phyloP scores from a whole-genome alignment of 2,329 filamentous ascomycete genomes.

The Talaromyces amestolkiae region DNA sequence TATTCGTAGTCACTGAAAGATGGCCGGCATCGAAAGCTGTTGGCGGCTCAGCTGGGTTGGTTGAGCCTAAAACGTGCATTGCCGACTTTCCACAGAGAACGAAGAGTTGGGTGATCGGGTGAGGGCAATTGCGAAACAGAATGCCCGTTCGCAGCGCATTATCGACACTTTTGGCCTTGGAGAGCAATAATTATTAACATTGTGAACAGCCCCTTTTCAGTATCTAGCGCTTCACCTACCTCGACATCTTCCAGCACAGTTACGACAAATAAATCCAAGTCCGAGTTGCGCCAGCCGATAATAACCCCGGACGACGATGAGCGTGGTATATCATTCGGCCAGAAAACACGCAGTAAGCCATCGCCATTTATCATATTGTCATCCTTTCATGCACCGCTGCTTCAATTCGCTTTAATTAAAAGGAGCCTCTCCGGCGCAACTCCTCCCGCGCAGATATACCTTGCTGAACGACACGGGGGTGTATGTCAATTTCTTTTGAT shows the following conservation, averaged over 20 bases:
- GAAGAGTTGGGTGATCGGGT: conserved; percentile 76
- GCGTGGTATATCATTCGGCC: conserved; percentile 80
- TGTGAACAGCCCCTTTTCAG: not conserved
- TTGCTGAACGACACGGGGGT: conserved; percentile 72
- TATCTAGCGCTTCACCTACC: conserved; percentile 51
- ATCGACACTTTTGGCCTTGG: conserved; percentile 73
- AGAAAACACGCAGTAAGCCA: conserved; percentile 97
- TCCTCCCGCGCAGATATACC: conserved; percentile 95
- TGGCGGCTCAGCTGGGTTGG: conserved; percentile 61
- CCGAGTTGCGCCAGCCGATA: conserved; percentile 93
- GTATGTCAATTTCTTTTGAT: conserved; percentile 74
- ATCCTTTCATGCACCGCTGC: conserved; percentile 36
- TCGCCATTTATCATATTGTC: conserved; percentile 65
- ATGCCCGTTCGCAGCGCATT: conserved; percentile 80
- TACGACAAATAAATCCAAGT: conserved; percentile 84
- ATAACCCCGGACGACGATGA: conserved; percentile 77
- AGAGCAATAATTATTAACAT: not conserved
- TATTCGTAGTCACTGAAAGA: conserved; percentile 60
- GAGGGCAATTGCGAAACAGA: conserved; percentile 76
- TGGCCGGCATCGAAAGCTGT: conserved; percentile 64
- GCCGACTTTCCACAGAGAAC: conserved; percentile 77
- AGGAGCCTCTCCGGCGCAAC: conserved; percentile 87
- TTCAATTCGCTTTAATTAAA: conserved; percentile 54
- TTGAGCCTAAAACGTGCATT: conserved; percentile 81
- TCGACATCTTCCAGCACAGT: conserved; percentile 88